phyloP scores from a whole-genome alignment of 805 yeast species.

The Nakazawaea laoshanensis region DNA sequence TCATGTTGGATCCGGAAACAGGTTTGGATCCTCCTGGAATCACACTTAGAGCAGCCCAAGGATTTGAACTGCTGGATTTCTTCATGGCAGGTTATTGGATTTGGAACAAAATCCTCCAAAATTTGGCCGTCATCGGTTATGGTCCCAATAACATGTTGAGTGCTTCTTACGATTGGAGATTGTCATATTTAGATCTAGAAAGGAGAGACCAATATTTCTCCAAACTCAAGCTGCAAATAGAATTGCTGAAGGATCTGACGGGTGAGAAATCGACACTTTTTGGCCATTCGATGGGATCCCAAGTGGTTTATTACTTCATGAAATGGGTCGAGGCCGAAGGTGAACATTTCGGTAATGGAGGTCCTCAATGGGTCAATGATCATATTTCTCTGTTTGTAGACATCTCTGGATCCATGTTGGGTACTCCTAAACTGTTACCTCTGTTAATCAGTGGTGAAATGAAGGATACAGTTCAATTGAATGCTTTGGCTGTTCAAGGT shows the following conservation, averaged over 20 bases:
- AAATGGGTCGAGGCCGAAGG: constrained; percentile 97
- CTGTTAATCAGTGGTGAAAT: constrained; percentile 95
- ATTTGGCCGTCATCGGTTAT: constrained; percentile 88
- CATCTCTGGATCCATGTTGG: constrained; percentile 82
- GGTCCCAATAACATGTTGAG: constrained; percentile 85
- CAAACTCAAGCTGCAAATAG: constrained; percentile 66
- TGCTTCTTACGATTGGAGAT: constrained; percentile 95
- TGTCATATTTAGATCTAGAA: constrained; percentile 84
- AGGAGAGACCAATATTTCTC: constrained; percentile 80
- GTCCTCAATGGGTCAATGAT: constrained; percentile 78
- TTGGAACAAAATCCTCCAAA: constrained; percentile 94
- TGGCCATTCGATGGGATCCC: constrained; percentile 97
- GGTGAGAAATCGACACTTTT: constrained; percentile 67
- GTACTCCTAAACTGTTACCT: constrained; percentile 91
- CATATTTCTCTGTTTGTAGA: constrained; percentile 77
- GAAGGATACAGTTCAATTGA: constrained; percentile 94
- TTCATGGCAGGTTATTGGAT: constrained; percentile 98
- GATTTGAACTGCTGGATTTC: constrained; percentile 94
- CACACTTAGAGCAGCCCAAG: constrained; percentile 84
- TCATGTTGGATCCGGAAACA: constrained; percentile 82
- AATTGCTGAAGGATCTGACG: constrained; percentile 38
- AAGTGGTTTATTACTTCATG: constrained; percentile 77
- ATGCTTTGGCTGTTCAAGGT: constrained; percentile 88
- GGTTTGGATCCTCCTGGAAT: constrained; percentile 88
- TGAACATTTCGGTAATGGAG: constrained; percentile 81